phyloP scores from a whole-genome alignment of 345 rosid species.

The Aethionema arabicum region DNA sequence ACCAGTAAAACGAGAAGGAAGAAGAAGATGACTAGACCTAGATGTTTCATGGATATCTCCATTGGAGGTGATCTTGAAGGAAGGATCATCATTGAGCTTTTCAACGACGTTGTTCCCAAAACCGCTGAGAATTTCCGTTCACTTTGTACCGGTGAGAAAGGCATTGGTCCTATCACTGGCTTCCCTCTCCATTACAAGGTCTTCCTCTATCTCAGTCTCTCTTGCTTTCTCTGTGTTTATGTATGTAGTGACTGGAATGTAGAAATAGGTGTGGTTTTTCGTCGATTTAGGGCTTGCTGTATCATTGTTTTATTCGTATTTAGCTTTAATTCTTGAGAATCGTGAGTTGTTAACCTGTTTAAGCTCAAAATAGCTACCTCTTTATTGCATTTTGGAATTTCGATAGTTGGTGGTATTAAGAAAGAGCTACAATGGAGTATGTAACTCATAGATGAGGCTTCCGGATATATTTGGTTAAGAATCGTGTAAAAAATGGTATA shows the following conservation, averaged over 20 bases:
- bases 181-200: constrained; percentile 93
- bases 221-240: background rate
- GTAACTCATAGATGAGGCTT: too few relatives aligned
- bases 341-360: background rate
- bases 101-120: constrained; percentile 75
- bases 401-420: too few relatives aligned
- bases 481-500: too few relatives aligned
- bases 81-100: constrained; percentile 81
- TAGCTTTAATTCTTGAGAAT: background rate
- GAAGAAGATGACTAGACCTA: constrained; percentile 54
- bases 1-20: constrained; percentile 15
- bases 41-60: constrained; percentile 82
- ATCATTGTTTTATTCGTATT: background rate
- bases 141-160: constrained; percentile 93
- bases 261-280: constrained; percentile 16
- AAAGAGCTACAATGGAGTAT: too few relatives aligned
- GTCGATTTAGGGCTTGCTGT: constrained; percentile 26
- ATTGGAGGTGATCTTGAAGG: constrained; percentile 95
- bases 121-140: constrained; percentile 94
- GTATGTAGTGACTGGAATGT: background rate
- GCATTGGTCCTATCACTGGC: constrained; percentile 72
- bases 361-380: background rate
- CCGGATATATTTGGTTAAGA: too few relatives aligned
- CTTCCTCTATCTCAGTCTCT: background rate
- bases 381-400: too few relatives aligned